Conservation (phyloP, 2,329 filamentous ascomycete genomes). For the Verticillium nubilum region DNA sequence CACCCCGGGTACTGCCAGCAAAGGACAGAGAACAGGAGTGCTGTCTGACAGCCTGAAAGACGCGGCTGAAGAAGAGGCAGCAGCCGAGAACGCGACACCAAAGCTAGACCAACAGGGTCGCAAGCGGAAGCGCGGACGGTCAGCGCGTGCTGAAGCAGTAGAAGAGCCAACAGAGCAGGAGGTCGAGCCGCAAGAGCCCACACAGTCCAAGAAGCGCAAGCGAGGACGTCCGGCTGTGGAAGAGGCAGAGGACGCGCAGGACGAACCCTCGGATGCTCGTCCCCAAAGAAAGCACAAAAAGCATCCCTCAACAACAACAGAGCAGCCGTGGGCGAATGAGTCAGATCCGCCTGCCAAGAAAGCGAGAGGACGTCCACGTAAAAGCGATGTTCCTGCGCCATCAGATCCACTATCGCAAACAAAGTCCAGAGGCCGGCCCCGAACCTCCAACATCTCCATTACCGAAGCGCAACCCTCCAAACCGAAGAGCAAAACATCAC, state of each 20-base stretch:
- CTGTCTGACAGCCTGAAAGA: background rate
- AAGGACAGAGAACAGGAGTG: background rate
- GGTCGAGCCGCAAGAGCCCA: slow-evolving; percentile 10
- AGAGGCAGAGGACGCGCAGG: slow-evolving; percentile 6
- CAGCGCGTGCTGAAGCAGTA: slow-evolving; percentile 26
- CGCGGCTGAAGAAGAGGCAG: background rate
- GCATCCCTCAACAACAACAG: background rate
- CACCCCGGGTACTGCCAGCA: background rate
- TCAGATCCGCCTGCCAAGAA: slow-evolving; percentile 7
- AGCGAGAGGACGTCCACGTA: background rate
- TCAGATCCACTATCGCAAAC: background rate
- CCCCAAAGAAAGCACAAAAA: background rate
- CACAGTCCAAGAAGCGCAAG: slow-evolving; percentile 13
- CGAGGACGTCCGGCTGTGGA: slow-evolving; percentile 21
- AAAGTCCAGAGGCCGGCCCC: slow-evolving; percentile 7
- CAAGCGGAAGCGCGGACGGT: slow-evolving; percentile 38
- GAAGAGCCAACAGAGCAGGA: slow-evolving; percentile 12
- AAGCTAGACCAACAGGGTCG: slow-evolving; percentile 7
- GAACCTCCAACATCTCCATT: background rate
- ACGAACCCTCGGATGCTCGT: background rate
- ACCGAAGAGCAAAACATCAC: background rate
- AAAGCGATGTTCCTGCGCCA: background rate
- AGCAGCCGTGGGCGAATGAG: slow-evolving; percentile 4
- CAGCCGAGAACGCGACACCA: background rate
- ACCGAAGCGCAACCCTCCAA: background rate